phyloP scores from a whole-genome alignment of 2,329 filamentous ascomycete genomes.

The Claviceps monticola region DNA sequence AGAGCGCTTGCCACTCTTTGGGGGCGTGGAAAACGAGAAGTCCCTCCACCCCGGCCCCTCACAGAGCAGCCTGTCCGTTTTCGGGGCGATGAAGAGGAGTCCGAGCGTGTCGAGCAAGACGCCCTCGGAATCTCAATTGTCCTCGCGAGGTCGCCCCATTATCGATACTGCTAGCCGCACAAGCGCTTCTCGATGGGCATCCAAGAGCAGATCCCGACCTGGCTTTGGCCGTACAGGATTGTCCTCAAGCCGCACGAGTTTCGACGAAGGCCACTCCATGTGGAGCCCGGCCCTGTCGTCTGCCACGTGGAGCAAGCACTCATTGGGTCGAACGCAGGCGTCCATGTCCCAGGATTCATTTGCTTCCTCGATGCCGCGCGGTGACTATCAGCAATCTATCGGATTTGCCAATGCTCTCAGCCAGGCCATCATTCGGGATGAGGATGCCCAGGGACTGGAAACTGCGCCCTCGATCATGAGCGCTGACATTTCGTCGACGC shows the following conservation, averaged over 20 bases:
- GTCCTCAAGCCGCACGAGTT: conserved; percentile 82
- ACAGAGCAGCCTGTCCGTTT: conserved; percentile 56
- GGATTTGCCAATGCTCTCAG: conserved; percentile 94
- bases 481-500: conserved; percentile 43
- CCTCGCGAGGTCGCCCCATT: conserved; percentile 51
- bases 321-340: conserved; percentile 76
- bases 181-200: conserved; percentile 58
- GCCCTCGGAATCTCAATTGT: conserved; percentile 66
- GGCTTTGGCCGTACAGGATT: conserved; percentile 62
- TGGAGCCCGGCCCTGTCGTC: conserved; percentile 78
- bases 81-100: conserved; percentile 65
- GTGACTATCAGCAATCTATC: conserved; percentile 89
- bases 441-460: conserved; percentile 43
- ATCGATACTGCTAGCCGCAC: conserved; percentile 47
- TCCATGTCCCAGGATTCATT: conserved; percentile 90
- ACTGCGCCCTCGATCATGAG: conserved; percentile 38
- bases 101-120: conserved; percentile 89
- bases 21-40: conserved; percentile 39
- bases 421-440: conserved; percentile 90
- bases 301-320: conserved; percentile 94
- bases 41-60: conserved; percentile 23
- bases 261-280: conserved; percentile 79
- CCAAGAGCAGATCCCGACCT: conserved; percentile 73
- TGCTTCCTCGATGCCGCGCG: conserved; percentile 57
- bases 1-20: conserved; percentile 74